Base-by-base conservation (phyloP, 78 protist genomes). In the Dictyostelium purpureum region DNA sequence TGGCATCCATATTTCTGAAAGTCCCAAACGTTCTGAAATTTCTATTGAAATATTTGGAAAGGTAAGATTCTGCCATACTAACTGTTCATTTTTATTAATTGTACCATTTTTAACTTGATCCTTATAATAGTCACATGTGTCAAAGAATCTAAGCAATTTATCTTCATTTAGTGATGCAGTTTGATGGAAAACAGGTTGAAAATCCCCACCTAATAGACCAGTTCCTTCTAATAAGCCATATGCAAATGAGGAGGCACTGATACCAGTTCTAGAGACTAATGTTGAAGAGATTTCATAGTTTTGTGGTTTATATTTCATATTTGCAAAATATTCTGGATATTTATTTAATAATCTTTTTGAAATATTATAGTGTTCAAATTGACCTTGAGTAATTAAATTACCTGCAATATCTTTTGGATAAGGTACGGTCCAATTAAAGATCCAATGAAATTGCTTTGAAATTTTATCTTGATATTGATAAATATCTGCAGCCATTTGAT, bases 291-390 rank as follows among this genome's bases (percentile, higher is more conserved):
- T 54, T 6, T 26, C 28, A 59, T 83, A 71, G 28, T n/a, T 16
- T 16, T 45, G 47, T 52, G 90, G 90, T 43, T 33, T 26, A 37
- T 83, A 83, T 63, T 26, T 31, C 42, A 31, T 63, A 11, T 57
- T 38, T 21, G 49, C 56, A 75, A 70, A 83, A 26, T 43, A 56
- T 21, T 35, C 56, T 26, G 79, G 70, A 65, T 52, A 57, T 43
- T 77, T 49, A 28, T 19, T 18, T 11, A 42, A 28, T n/a, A 83
- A 42, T 38, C 90, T 26, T 67, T 42, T 83, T 0, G 79, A 47
- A 70, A 81, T 81, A 40, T 81, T 69, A 10, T 69, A 83, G 66
- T 83, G 90, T 71, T 83, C 80, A 19, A 24, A 70, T 54, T 83
- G 81, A 28, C 90, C 80, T 57, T 83, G 90, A 19, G 56, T 35